A percentile compares a stretch with the other conserved stretches of the same genome.
Evolutionary conservation across 108 stramenopile species (phyloP).

Genomic region (Pseudonitzschia delicatissima): DNA sequence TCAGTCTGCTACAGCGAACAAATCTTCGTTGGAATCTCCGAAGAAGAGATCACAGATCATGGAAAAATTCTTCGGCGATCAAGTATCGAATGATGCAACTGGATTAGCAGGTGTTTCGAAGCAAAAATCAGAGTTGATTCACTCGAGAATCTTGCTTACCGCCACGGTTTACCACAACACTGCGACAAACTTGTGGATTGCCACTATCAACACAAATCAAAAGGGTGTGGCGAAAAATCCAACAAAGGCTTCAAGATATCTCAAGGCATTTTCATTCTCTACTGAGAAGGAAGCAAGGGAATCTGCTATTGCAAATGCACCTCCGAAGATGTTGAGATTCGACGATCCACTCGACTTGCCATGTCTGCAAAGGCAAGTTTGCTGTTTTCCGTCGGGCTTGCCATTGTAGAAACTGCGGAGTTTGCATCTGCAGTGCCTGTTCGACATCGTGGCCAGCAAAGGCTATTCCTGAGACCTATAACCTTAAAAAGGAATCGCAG

Average conservation of each 20-base stretch:
- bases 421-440: constrained; percentile 66
- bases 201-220: constrained; percentile 77
- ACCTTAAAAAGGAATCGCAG: constrained; percentile 54
- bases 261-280: constrained; percentile 76
- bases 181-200: constrained; percentile 82
- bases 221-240: constrained; percentile 45
- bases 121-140: constrained; percentile 35
- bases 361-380: constrained; percentile 66
- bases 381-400: constrained; percentile 62
- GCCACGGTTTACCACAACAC: constrained; percentile 80
- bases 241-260: constrained; percentile 42
- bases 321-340: constrained; percentile 75
- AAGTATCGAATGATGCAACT: constrained; percentile 30
- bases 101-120: constrained; percentile 6
- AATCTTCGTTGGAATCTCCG: neutral
- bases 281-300: constrained; percentile 80
- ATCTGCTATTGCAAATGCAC: constrained; percentile 84
- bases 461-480: constrained; percentile 80
- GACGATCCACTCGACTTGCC: constrained; percentile 50
- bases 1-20: constrained; percentile 2
- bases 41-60: constrained; percentile 20
- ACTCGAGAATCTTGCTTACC: constrained; percentile 67
- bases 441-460: constrained; percentile 57
- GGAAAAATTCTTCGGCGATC: constrained; percentile 44
- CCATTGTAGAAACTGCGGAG: constrained; percentile 81